phyloP scores from a whole-genome alignment of 495 filamentous ascomycete species.

The Aspergillus conjunctus region DNA sequence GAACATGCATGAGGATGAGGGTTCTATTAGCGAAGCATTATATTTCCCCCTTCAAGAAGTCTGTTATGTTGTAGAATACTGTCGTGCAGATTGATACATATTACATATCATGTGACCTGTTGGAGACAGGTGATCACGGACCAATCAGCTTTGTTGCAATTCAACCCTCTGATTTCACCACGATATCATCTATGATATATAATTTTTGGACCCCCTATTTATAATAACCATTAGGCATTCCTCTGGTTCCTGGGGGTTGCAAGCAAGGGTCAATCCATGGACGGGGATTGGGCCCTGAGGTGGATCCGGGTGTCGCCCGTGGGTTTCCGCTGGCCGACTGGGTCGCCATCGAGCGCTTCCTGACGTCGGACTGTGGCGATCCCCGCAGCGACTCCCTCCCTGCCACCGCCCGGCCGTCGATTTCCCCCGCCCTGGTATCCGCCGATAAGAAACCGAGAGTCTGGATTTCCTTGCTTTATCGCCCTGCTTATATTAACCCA shows the following conservation, averaged over 20 bases:
- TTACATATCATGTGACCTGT: no score
- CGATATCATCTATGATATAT: neutral
- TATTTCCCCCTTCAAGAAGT: no score
- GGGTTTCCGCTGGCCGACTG: constrained; percentile 14
- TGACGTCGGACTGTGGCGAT: constrained; percentile 48
- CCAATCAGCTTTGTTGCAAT: no score
- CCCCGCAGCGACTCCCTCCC: constrained; percentile 34
- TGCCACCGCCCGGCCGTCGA: constrained; percentile 5
- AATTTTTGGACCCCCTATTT: neutral
- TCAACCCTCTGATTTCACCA: neutral
- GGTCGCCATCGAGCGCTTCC: constrained; percentile 1
- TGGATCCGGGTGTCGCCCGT: neutral
- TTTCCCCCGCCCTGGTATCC: neutral
- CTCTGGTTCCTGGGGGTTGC: neutral
- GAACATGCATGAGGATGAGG: no score
- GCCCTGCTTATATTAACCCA: neutral
- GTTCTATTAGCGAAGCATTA: no score
- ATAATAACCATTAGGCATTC: constrained; percentile 1
- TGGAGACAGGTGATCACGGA: no score
- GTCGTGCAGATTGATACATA: no score
- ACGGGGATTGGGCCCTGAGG: constrained; percentile 6
- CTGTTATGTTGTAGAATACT: no score
- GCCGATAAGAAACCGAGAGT: neutral
- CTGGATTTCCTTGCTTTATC: neutral
- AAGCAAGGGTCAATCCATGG: neutral